A percentile compares a stretch with the other conserved stretches of the same genome.
Evolutionary conservation across 1,139 yeast genomes (phyloP).

Genomic region (Yamadazyma dendronema): DNA sequence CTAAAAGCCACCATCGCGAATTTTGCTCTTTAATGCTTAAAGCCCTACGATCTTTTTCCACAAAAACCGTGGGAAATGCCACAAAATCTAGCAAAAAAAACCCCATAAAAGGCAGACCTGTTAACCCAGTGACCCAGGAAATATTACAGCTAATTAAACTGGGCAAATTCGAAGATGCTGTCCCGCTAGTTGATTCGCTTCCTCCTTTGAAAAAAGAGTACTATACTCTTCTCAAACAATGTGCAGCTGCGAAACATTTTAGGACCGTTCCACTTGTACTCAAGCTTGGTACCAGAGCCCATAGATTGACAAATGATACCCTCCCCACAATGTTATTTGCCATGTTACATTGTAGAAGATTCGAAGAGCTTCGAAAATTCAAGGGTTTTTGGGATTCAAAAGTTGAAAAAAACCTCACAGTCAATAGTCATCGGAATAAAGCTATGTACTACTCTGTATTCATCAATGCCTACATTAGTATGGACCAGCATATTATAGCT

Average conservation of each 20-base stretch:
- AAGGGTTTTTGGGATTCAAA: slow-evolving; percentile 10
- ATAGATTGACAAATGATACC: neutral
- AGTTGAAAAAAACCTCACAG: slow-evolving; percentile 1
- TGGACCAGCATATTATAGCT: slow-evolving; percentile 25
- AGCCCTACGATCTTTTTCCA: neutral
- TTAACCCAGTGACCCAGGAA: too few species aligned
- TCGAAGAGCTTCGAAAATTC: slow-evolving; percentile 5
- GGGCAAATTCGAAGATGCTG: neutral
- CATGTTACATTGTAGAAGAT: neutral
- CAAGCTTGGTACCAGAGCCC: neutral
- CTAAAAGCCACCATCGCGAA: neutral
- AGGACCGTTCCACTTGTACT: slow-evolving; percentile 1
- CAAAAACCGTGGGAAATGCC: neutral
- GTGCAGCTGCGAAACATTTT: neutral
- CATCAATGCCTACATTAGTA: slow-evolving; percentile 23
- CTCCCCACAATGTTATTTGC: neutral
- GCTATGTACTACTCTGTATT: slow-evolving; percentile 23
- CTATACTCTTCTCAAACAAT: slow-evolving; percentile 1
- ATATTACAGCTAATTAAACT: neutral
- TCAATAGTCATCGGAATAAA: neutral
- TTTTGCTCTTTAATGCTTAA: too few species aligned
- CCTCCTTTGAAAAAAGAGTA: neutral
- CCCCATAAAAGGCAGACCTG: too few species aligned
- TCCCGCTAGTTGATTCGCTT: neutral
- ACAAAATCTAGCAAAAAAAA: too few species aligned